Percentiles rank a stretch among this genome's conserved stretches.
These are phyloP conservation scores for Kwoniella pini DNA, from an alignment of 768 basidiomycete species.

Conservation along the genomic window DNA sequence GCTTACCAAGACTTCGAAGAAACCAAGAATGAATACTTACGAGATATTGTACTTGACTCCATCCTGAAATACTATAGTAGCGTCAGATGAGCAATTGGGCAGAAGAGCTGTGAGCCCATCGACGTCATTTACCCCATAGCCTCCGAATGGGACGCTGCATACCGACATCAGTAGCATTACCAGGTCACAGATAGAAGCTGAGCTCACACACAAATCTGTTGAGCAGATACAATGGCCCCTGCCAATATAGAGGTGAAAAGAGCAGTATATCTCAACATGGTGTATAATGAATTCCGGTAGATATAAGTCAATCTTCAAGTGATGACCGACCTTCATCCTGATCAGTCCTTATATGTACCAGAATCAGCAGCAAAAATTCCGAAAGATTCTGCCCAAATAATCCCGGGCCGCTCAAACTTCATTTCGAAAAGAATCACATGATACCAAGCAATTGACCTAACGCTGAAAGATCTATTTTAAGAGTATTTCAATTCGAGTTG, in stretches of 20 bases:
- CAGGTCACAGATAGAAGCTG: neutral
- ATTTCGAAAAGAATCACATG: neutral
- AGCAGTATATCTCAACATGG: neutral
- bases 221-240: neutral
- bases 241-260: neutral
- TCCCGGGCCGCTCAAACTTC: neutral
- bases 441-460: neutral
- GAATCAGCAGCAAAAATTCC: no score
- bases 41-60: constrained; percentile 65
- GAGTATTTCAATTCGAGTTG: neutral
- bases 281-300: no score
- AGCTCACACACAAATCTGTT: constrained; percentile 3
- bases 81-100: constrained; percentile 11
- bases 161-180: neutral
- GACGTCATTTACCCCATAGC: constrained; percentile 8
- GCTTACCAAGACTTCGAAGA: neutral
- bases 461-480: neutral
- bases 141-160: constrained; percentile 11
- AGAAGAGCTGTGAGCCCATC: neutral
- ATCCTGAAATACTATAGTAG: constrained; percentile 64
- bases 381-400: no score
- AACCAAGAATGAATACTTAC: neutral
- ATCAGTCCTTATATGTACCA: no score
- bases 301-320: no score
- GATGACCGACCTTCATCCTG: no score